Evolutionary conservation across 352 stramenopile species (phyloP).

Genomic region (Globisporangium nunn): DNA sequence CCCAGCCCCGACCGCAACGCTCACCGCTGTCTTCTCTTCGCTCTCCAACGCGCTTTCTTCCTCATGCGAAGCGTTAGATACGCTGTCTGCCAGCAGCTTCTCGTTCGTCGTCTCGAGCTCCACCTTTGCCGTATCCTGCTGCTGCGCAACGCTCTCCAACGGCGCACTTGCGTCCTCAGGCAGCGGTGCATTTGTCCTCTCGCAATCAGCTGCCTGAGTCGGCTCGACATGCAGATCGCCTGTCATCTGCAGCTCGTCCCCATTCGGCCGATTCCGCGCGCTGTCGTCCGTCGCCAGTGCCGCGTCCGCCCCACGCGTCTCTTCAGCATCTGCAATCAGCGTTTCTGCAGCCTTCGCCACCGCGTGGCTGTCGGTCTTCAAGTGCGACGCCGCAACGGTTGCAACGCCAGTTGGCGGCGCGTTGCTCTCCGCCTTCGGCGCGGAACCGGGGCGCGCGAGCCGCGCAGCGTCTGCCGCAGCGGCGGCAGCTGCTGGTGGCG

Average conservation of each 20-base stretch:
- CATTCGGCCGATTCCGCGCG: no score
- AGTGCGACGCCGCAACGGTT: constrained; percentile 2
- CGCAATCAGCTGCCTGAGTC: no score
- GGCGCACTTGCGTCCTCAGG: neutral
- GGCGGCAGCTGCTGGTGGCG: neutral
- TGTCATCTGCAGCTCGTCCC: neutral
- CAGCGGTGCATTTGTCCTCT: neutral
- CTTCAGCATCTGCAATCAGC: neutral
- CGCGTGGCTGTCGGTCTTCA: neutral
- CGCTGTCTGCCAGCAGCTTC: neutral
- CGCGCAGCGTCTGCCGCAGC: neutral
- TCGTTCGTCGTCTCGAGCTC: neutral
- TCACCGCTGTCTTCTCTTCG: neutral
- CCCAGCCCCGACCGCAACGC: neutral
- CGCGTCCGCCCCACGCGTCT: no score
- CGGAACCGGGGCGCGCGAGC: neutral
- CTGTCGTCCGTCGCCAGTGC: neutral
- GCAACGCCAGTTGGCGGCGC: neutral
- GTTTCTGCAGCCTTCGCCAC: neutral
- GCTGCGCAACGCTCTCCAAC: neutral
- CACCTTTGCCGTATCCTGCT: neutral
- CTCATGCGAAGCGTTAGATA: neutral
- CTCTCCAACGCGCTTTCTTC: neutral
- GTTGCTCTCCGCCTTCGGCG: neutral
- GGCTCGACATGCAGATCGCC: neutral